Percentiles rank a stretch among this genome's conserved stretches.
Conservation (phyloP, 495 filamentous ascomycete genomes). For the Daldinia decipiens region DNA sequence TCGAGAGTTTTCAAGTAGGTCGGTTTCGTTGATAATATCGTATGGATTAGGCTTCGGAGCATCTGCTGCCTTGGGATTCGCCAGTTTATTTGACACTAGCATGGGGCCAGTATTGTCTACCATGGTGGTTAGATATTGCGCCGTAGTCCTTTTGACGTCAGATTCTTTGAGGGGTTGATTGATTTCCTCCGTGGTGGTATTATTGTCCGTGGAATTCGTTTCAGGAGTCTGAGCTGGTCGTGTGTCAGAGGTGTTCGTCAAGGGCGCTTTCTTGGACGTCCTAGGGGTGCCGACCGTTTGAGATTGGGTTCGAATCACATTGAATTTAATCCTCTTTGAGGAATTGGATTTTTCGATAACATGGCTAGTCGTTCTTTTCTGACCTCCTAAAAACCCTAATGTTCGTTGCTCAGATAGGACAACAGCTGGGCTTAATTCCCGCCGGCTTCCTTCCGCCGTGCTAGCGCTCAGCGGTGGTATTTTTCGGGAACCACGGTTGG, state of each 20-base stretch:
- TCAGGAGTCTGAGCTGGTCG: background rate
- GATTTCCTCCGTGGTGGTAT: background rate
- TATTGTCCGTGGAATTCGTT: background rate
- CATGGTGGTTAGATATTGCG: background rate
- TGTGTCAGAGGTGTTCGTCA: background rate
- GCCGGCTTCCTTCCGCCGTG: background rate
- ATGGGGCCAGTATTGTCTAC: background rate
- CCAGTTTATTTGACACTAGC: background rate
- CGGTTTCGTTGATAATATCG: background rate
- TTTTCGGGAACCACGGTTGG: conserved; percentile 29
- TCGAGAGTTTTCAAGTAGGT: background rate
- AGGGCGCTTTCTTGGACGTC: background rate
- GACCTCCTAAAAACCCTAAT: background rate
- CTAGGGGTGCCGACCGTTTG: background rate
- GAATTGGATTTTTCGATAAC: background rate
- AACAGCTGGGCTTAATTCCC: background rate
- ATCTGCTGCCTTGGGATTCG: background rate
- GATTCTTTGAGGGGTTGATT: background rate
- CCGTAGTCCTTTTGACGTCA: background rate
- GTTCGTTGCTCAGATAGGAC: background rate
- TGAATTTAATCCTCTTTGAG: conserved; percentile 29
- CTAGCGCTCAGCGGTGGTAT: background rate
- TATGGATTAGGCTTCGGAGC: conserved; percentile 1
- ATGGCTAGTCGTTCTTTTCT: conserved; percentile 7
- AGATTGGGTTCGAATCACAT: conserved; percentile 14